These are phyloP conservation scores for Termitomyces titanicus DNA, from an alignment of 768 basidiomycete species.

Conservation along the genomic window DNA sequence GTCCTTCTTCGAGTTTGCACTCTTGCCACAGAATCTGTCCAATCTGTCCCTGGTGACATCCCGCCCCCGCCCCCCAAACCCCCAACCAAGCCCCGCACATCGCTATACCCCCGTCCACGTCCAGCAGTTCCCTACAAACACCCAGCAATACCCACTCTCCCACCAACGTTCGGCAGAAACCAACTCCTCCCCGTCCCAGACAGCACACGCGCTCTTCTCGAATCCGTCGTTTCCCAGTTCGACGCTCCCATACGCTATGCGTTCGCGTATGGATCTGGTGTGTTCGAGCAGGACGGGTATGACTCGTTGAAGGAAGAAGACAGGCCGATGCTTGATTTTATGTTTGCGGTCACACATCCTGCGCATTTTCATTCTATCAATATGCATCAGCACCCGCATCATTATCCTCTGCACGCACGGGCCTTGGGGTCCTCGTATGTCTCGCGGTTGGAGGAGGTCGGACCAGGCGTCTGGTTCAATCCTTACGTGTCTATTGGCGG, in stretches of 20 bases:
- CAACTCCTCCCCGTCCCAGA: conserved; percentile 78
- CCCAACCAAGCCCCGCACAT: conserved; percentile 29
- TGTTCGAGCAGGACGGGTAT: conserved; percentile 91
- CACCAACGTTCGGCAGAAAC: conserved; percentile 74
- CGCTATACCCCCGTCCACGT: conserved; percentile 45
- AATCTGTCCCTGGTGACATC: conserved; percentile 30
- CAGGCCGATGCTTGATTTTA: conserved; percentile 89
- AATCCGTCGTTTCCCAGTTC: conserved; percentile 76
- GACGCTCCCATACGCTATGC: conserved; percentile 94
- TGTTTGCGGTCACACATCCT: conserved; percentile 93
- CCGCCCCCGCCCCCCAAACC: conserved; percentile 30
- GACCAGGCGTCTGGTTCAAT: conserved; percentile 96
- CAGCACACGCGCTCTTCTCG: conserved; percentile 75
- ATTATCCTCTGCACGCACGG: conserved; percentile 91
- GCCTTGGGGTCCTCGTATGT: conserved; percentile 79
- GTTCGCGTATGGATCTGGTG: conserved; percentile 95
- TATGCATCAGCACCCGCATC: conserved; percentile 85
- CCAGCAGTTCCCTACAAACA: conserved; percentile 35
- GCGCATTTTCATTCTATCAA: conserved; percentile 95
- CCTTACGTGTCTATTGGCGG: conserved; percentile 82
- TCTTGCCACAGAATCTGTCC: conserved; percentile 40
- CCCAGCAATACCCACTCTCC: conserved; percentile 48
- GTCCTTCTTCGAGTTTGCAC: conserved; percentile 32
- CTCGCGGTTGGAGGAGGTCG: conserved; percentile 67
- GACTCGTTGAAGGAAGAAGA: conserved; percentile 24